These are phyloP conservation scores for Cairneyella variabilis DNA, from an alignment of 495 filamentous ascomycete species.

Conservation along the genomic window DNA sequence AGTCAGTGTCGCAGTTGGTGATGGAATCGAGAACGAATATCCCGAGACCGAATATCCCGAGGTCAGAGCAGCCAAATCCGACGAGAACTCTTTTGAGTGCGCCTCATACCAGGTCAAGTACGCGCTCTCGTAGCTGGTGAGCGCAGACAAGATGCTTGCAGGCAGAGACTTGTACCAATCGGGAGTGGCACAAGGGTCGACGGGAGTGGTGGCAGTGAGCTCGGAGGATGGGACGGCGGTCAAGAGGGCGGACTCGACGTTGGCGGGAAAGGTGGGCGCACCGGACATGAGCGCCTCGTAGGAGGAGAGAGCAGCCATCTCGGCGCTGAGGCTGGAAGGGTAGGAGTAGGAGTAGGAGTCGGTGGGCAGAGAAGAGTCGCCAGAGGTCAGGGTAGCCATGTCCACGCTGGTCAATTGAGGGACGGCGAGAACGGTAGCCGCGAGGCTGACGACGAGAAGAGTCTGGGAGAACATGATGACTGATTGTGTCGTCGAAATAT, in stretches of 20 bases:
- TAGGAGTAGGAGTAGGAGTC: neutral
- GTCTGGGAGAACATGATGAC: constrained; percentile 5
- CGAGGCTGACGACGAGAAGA: constrained; percentile 5
- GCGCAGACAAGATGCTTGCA: constrained; percentile 1
- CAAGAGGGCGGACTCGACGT: constrained; percentile 7
- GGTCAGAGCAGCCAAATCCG: neutral
- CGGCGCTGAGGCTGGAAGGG: neutral
- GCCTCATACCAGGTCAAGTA: neutral
- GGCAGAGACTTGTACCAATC: constrained; percentile 12
- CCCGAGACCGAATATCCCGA: neutral
- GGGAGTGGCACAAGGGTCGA: neutral
- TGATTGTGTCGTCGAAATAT: neutral
- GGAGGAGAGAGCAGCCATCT: neutral
- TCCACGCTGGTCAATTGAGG: constrained; percentile 6
- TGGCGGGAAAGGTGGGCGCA: constrained; percentile 7
- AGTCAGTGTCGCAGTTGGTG: too few species aligned
- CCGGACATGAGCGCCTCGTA: neutral
- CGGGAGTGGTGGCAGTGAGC: neutral
- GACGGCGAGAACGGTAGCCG: constrained; percentile 1
- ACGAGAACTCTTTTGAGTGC: constrained; percentile 1
- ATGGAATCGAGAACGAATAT: too few species aligned
- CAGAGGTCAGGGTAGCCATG: neutral
- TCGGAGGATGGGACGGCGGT: constrained; percentile 6
- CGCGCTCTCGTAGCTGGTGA: constrained; percentile 8
- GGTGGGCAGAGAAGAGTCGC: neutral